Conservation (phyloP, 78 protist genomes). For the Dictyostelium brefeldianum region DNA sequence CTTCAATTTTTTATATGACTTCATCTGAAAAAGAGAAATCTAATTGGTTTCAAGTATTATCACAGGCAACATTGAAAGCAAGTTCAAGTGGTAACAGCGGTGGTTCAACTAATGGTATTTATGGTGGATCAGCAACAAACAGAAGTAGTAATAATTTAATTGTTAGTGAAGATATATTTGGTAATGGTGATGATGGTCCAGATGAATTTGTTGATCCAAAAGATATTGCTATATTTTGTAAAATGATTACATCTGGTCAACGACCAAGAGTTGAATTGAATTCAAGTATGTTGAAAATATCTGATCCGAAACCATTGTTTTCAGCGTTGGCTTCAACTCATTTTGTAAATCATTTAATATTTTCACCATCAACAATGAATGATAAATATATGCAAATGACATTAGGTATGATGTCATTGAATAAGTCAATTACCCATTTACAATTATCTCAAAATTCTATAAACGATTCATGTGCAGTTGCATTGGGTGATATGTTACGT, state of each 20-base stretch:
- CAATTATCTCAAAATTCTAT: slow-evolving; percentile 32
- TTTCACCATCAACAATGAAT: slow-evolving; percentile 37
- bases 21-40: slow-evolving; percentile 52
- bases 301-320: slow-evolving; percentile 55
- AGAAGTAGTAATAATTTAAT: background rate
- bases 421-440: slow-evolving; percentile 27
- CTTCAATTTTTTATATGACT: slow-evolving; percentile 64
- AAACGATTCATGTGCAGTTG: slow-evolving; percentile 19
- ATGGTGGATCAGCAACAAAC: background rate
- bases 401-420: slow-evolving; percentile 12
- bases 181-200: background rate
- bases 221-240: slow-evolving; percentile 35
- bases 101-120: background rate
- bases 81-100: background rate
- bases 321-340: slow-evolving; percentile 30
- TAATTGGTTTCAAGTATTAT: slow-evolving; percentile 47
- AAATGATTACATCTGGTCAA: slow-evolving; percentile 26
- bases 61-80: slow-evolving; percentile 32
- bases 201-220: slow-evolving; percentile 37
- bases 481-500: slow-evolving; percentile 63
- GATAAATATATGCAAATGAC: slow-evolving; percentile 61
- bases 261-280: slow-evolving; percentile 38
- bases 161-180: background rate
- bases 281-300: slow-evolving; percentile 9
- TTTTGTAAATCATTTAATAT: slow-evolving; percentile 17